A percentile compares a stretch with the other conserved stretches of the same genome.
These are phyloP conservation scores for Cryptococcus sp. DNA, from an alignment of 1,284 basidiomycete genomes.

Conservation along the genomic window DNA sequence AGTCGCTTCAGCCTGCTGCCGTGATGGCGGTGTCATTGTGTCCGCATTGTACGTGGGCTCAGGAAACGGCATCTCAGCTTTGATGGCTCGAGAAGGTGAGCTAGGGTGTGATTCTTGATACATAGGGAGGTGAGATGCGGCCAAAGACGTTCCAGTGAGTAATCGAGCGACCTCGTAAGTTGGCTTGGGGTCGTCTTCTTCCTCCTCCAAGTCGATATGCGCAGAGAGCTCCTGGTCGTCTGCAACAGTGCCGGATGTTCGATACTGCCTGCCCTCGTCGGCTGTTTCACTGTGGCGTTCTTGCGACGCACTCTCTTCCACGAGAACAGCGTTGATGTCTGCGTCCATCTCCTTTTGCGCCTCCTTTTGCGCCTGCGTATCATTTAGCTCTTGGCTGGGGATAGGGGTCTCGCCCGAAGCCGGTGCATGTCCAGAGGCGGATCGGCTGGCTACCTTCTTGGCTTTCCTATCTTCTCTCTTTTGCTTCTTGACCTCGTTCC, in stretches of 20 bases:
- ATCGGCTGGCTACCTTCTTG: slow-evolving; percentile 3
- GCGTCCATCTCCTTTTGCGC: neutral
- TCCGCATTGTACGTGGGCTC: neutral
- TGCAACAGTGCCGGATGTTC: neutral
- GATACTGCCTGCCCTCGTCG: neutral
- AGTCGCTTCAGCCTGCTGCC: too few species aligned
- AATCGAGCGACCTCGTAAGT: neutral
- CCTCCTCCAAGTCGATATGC: too few species aligned
- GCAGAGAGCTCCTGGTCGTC: neutral
- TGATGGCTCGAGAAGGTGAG: neutral
- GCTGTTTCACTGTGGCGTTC: neutral
- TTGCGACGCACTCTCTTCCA: slow-evolving; percentile 15
- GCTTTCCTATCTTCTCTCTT: slow-evolving; percentile 21
- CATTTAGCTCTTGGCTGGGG: neutral
- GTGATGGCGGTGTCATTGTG: too few species aligned
- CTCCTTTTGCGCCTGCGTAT: neutral
- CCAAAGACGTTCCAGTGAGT: neutral
- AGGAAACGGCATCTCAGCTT: neutral
- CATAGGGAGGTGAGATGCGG: slow-evolving; percentile 1
- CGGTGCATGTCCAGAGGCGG: neutral
- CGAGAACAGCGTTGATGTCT: neutral
- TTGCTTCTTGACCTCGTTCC: slow-evolving; percentile 26
- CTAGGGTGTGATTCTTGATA: neutral
- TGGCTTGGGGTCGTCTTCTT: too few species aligned
- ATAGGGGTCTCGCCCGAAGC: too few species aligned